phyloP scores from a whole-genome alignment of 1,139 yeast species.

The Candida tetrigidarum region DNA sequence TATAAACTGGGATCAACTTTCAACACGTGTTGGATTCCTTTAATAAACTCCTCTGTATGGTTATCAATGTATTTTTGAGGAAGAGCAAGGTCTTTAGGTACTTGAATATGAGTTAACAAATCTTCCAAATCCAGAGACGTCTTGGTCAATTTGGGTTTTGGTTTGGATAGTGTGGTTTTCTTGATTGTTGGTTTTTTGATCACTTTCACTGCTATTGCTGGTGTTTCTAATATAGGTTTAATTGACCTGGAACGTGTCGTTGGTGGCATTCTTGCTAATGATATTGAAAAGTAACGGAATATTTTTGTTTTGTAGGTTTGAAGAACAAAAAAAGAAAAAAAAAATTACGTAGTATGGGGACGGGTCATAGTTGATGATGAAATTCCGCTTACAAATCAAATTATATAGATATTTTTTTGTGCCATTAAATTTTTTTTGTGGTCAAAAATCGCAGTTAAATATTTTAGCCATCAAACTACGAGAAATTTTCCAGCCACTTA shows the following conservation, averaged over 20 bases:
- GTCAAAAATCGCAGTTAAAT: no score
- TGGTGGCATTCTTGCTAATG: background rate
- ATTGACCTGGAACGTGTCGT: constrained; percentile 3
- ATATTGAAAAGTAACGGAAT: background rate
- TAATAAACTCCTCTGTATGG: constrained; percentile 49
- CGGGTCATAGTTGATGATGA: no score
- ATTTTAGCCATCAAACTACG: no score
- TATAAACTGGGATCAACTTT: constrained; percentile 48
- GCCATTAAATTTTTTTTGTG: background rate
- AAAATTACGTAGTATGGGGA: no score
- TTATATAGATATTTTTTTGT: no score
- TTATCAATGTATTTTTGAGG: constrained; percentile 43
- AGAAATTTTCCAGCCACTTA: no score
- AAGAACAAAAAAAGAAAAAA: background rate
- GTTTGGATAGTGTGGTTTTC: constrained; percentile 7
- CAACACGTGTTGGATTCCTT: constrained; percentile 46
- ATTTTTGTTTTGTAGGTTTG: background rate
- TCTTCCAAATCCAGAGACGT: constrained; percentile 30
- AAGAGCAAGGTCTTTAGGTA: constrained; percentile 32
- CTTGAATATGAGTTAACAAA: constrained; percentile 26
- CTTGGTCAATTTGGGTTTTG: constrained; percentile 13
- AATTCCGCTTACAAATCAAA: no score
- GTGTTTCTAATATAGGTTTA: background rate
- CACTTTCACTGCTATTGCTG: background rate
- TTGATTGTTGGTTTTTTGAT: constrained; percentile 1